Base-by-base conservation (phyloP, 2,329 filamentous ascomycete species). In the Colletotrichum spaethianum region DNA sequence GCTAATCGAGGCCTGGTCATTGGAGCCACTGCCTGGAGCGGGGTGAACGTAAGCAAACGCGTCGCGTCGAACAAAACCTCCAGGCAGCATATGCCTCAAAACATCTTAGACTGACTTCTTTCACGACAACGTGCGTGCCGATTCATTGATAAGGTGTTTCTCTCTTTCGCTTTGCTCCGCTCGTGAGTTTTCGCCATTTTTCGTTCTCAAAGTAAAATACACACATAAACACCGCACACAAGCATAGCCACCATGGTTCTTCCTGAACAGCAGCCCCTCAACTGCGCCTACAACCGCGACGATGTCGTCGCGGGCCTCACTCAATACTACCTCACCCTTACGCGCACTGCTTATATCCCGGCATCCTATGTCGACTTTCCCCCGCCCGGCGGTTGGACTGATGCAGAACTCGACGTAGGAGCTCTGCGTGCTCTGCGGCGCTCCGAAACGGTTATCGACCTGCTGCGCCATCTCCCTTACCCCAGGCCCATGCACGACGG, bases 391-490 rank as follows among this genome's bases (percentile, higher is more conserved):
- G 71, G 71, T 62, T 73, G 71, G 71, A 71, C 61, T 38, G 71
- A 73, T 9, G 67, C 56, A 28, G 67, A 73, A 18, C 62, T 73
- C 20, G 71, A 70, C 38, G 28, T 73, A 8, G 71, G 67, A 38
- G 67, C 67, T 8, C 52, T 73, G 14, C 67, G 67, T 6, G 71
- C 71, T 23, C 42, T 73, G n/a, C 62, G 57, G 38, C 61, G 71
- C 20, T 73, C 71, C 42, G 71, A 73, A 38, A 52, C 42, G 12
- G 71, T 73, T 28, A 67, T 73, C 50, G 31, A 71, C 38, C 23
- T 73, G 48, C 62, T 73, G n/a, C 71, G 71, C 48, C 67, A 67
- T 46, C 55, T 73, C 44, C 71, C 71, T 9, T 73, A 73, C 42
- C 53, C 67, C 23, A 40, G 71, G n/a, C 56, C 67, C 18, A 71